Base-by-base conservation (phyloP, 2,329 filamentous ascomycete genomes). In the Cryphonectria nitschkei region DNA sequence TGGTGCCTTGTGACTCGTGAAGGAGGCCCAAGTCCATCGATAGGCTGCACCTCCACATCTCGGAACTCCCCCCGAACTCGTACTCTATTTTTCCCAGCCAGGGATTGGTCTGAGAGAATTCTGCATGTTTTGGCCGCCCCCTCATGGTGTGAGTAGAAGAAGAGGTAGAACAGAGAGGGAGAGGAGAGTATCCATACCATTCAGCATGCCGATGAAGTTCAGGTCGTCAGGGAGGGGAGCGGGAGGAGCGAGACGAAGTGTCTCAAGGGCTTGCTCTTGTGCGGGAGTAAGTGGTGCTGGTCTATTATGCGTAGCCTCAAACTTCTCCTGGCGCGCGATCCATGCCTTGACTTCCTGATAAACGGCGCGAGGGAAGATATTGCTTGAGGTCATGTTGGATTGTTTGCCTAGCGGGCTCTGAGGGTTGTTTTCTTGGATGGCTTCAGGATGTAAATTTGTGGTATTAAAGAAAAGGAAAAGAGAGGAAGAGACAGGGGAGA, bases 181-280 rank as follows among this genome's bases (percentile, higher is more conserved):
- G 32, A 26, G 29, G n/a, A 11, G 71, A 65, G 14, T 74, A 70
- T 11, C 76, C 79, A 73, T 74, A 81, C 84, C 75, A 65, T 77
- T 75, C 16, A 85, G 73, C 7, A 79, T 32, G n/a, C 81, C 79
- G 43, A 85, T 67, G 79, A 81, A 85, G 76, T 85, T 81, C 0
- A 64, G 72, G 0, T 77, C 73, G 1, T 72, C 78, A 11, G 65
- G 37, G 29, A 41, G 46, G 22, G 46, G 22, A n/a, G 22, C 22
- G 6, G 22, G 46, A 50, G 46, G 46, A 22, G 11, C 46, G 8
- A 2, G 14, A 50, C 34, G 54, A 60, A 88, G 78, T 6, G 80
- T 76, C 0, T 79, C 76, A 37, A 88, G 75, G 22, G 84, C 82
- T 54, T 78, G 76, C 13, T 78, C 76, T 75, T 87, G 80, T 5